Base-by-base conservation (phyloP, 768 basidiomycete genomes). In the Daedaleopsis nitida region DNA sequence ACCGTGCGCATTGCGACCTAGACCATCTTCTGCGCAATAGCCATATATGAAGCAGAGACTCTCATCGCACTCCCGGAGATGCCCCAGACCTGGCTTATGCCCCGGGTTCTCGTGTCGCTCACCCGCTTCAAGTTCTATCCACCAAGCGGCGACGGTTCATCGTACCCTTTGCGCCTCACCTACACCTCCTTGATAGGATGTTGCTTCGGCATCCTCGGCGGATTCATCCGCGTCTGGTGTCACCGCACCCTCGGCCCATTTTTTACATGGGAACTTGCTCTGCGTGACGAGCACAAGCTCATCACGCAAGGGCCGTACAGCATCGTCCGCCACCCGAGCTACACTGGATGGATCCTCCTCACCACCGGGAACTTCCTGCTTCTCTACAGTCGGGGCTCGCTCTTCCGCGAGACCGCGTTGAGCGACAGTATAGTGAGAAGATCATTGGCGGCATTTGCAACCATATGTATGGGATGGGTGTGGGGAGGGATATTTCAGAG, bases 281-380 rank as follows among this genome's bases (percentile, higher is more conserved):
- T 63, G 13, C 47, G 42, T 10, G 52, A 48, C 7, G 32, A 47
- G 32, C 66, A 67, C 52, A 56, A 53, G 45, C 51, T 67, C 27
- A 45, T 65, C 48, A 65, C 53, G 1, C 19, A 13, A 19, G 64
- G 60, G 12, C 61, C 61, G 8, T 67, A 67, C 60, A 10, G 24
- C 10, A 34, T 45, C 34, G 60, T 65, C 5, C 66, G 66, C 16
- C 65, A 67, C 43, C 66, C 61, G 13, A 57, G 57, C 52, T 67
- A 67, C 44, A 60, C 65, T 13, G 66, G 54, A n/a, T 45, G 42
- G 24, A 13, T 58, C 23, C 23, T 64, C 19, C 16, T 53, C 12
- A n/a, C 12, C 44, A 27, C 47, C 13, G 57, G 62, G 12, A 45
- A 56, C n/a, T 14, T 47, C 55, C 2, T 47, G 34, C 34, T 52